Conservation (phyloP, 2,329 filamentous ascomycete genomes). For the Cytospora leucostoma region DNA sequence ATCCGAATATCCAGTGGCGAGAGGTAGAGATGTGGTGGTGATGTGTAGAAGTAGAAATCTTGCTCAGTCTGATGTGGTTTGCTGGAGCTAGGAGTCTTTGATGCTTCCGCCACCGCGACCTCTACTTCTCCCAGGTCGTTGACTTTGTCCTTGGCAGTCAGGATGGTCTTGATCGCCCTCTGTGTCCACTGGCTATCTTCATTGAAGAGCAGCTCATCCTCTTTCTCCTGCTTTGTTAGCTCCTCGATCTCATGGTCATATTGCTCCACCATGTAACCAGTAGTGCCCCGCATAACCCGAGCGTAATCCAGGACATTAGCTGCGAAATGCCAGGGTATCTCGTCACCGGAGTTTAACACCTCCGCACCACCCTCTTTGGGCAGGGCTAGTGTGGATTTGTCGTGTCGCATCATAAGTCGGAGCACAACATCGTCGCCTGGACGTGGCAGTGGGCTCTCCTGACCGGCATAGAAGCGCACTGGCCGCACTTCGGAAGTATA, state of each 20-base stretch:
- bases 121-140: slow-evolving; percentile 44
- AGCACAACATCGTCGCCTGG: slow-evolving; percentile 90
- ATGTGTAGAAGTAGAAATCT: slow-evolving; percentile 85
- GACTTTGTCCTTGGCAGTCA: slow-evolving; percentile 74
- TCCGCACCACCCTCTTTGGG: slow-evolving; percentile 78
- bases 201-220: slow-evolving; percentile 88
- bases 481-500: slow-evolving; percentile 88
- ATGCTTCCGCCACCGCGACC: slow-evolving; percentile 31
- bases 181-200: slow-evolving; percentile 92
- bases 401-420: slow-evolving; percentile 77
- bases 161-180: slow-evolving; percentile 76
- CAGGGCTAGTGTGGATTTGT: slow-evolving; percentile 81
- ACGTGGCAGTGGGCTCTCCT: slow-evolving; percentile 77
- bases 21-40: slow-evolving; percentile 83
- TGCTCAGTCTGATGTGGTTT: slow-evolving; percentile 39
- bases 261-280: slow-evolving; percentile 81
- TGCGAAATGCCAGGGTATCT: slow-evolving; percentile 92
- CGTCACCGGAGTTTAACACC: slow-evolving; percentile 66
- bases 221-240: slow-evolving; percentile 73
- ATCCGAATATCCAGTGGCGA: slow-evolving; percentile 91
- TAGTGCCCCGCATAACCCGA: slow-evolving; percentile 90
- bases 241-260: slow-evolving; percentile 78
- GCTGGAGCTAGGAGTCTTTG: slow-evolving; percentile 30
- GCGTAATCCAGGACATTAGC: slow-evolving; percentile 95
- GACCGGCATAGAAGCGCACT: slow-evolving; percentile 86